These are phyloP conservation scores for Primulina eburnea DNA, from an alignment of 257 asterid species.

Conservation along the genomic window DNA sequence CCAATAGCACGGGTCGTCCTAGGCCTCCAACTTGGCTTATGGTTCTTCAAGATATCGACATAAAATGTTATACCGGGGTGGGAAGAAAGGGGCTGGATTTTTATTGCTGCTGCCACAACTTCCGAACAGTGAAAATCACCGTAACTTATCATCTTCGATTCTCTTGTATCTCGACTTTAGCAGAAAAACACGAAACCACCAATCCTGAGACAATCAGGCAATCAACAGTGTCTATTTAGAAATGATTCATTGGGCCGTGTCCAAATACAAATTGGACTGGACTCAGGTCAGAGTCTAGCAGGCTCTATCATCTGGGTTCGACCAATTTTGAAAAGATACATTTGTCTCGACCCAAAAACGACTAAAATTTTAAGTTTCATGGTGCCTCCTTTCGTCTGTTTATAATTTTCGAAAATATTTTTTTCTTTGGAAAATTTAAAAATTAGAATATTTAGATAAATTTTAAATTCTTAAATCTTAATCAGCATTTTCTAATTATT, in stretches of 20 bases:
- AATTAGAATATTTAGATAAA: too few species aligned
- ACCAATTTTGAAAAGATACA: too few species aligned
- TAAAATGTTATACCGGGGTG: slow-evolving; percentile 92
- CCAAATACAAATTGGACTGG: background rate
- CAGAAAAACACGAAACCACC: slow-evolving; percentile 87
- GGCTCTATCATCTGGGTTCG: too few species aligned
- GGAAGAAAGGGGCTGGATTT: slow-evolving; percentile 86
- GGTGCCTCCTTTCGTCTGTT: background rate
- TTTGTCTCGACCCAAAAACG: background rate
- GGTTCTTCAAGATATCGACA: slow-evolving; percentile 79
- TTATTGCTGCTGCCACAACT: slow-evolving; percentile 85
- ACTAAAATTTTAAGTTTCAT: too few species aligned
- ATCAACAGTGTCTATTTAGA: slow-evolving; percentile 66
- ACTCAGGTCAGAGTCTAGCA: too few species aligned
- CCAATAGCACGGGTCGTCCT: slow-evolving; percentile 93
- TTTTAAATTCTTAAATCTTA: too few species aligned
- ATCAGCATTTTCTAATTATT: too few species aligned
- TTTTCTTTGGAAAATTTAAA: too few species aligned
- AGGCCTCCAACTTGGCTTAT: slow-evolving; percentile 68
- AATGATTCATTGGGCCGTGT: slow-evolving; percentile 20
- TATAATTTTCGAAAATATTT: too few species aligned
- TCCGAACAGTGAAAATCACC: slow-evolving; percentile 56
- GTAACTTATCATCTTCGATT: slow-evolving; percentile 78
- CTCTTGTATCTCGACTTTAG: slow-evolving; percentile 79
- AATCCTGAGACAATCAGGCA: slow-evolving; percentile 69